These are phyloP conservation scores for Gossypium gossypioides DNA, from an alignment of 441 rosid species.

Conservation along the genomic window DNA sequence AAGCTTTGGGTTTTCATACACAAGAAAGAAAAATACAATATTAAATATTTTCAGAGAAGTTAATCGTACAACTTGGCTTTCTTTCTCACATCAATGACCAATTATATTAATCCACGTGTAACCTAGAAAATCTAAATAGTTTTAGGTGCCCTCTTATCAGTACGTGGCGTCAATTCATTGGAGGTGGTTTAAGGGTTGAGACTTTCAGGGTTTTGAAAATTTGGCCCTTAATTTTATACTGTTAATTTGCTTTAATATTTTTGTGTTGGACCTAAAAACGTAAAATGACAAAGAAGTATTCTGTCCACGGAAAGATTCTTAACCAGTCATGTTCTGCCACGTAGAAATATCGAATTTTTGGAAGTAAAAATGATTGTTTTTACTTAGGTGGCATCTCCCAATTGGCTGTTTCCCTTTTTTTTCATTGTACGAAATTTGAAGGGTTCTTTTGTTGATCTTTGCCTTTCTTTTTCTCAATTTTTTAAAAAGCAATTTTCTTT, in stretches of 20 bases:
- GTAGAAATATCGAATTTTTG: background rate
- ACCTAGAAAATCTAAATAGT: background rate
- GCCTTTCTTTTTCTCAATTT: background rate
- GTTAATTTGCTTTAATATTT: background rate
- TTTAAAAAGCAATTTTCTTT: background rate
- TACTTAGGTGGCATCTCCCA: background rate
- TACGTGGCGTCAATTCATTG: constrained; percentile 9
- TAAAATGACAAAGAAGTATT: background rate
- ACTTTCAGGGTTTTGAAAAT: background rate
- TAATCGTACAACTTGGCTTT: background rate
- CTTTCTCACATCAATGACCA: constrained; percentile 4
- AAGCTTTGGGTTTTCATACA: constrained; percentile 10
- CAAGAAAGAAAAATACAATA: background rate
- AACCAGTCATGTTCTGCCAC: constrained; percentile 3
- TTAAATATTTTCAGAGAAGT: constrained; percentile 12
- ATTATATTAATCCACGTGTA: constrained; percentile 8
- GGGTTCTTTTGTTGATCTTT: background rate
- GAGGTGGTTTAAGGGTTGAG: background rate
- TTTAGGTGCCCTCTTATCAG: background rate
- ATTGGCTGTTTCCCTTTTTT: background rate
- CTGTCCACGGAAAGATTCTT: constrained; percentile 15
- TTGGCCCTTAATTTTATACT: background rate
- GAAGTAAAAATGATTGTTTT: background rate
- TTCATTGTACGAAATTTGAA: background rate
- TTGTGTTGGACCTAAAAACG: background rate